Evolutionary conservation across 306 rosid species (phyloP), one percentile per base, ranked within the genome.

Genomic region (Fragaria ananassa): DNA sequence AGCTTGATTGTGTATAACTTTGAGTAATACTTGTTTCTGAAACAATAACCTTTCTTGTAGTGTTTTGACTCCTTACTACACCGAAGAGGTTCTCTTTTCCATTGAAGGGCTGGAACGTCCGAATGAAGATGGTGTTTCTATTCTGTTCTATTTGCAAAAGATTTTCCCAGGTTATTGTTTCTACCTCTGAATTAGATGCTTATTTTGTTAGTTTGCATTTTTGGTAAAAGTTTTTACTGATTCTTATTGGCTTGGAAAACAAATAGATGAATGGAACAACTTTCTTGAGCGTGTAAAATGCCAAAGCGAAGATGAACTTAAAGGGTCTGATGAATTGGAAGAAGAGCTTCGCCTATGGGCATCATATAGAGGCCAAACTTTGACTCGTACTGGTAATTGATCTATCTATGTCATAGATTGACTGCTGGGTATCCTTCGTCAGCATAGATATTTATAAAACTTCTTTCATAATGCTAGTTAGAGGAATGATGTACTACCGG

Each of bases 401-500:
- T 54, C 71, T 41, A 1, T 19, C 51, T 41, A 19, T 45, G 35
- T 44, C 17, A 46, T 9, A 12, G 29, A 56, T 25, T 57, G 53
- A 57, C 29, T 31, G 13, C 41, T 18, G 5, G 0, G 15, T 25
- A 29, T 12, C 51, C 23, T 23, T 49, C 4, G 45, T 1, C 37
- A 23, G 42, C 53, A 56, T 73, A n/a, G 65, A 39, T 57, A 47
- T 79, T 76, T 83, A 77, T 75, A 80, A 42, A 77, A 47, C 76
- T 74, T 80, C 64, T 39, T 34, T 80, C 34, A 44, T 46, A 67
- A 54, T 77, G 79, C 54, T 83, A 95, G 98, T 92, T 23, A 89
- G 98, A 85, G 98, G 98, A 35, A 92, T 92, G 98, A 95, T 92
- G 98, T 95, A 95, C 87, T 95, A 84, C 72, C 89, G 97, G 72